Evolutionary conservation across 148 eudicot species (phyloP), one percentile per base, ranked within the genome.

Genomic region (Rhododendron williamsianum): DNA sequence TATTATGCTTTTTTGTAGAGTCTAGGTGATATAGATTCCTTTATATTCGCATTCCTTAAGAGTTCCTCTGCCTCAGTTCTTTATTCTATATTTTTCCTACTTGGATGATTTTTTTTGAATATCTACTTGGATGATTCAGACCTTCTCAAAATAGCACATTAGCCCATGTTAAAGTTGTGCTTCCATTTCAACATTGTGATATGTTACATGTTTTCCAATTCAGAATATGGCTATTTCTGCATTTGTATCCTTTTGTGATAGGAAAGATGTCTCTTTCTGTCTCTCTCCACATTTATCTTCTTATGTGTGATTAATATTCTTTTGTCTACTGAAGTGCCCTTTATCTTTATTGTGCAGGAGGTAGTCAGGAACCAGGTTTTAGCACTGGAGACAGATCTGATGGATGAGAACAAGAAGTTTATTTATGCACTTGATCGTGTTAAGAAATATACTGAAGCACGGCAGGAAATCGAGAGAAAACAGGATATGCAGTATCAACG

Each of bases 401-500:
- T 90, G 58, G 85, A 86, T 84, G 95, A 89, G 87, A 89, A 89
- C 67, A 96, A 93, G 90, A 95, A 91, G 85, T 90, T 87, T 85
- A 84, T 85, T n/a, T 84, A 91, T 85, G 92, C 88, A 46, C 89
- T 90, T 84, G 86, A 87, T 46, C 93, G 88, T 87, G 88, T 90
- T 71, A 90, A 93, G 85, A 95, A 89, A 88, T 46, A 67, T 48
- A 81, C 80, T 84, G 93, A 91, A 73, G 87, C 90, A 79, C 92
- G 92, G 63, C 88, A 89, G 46, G 97, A 93, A 81, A 91, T 89
- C 91, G 98, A 94, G 82, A 92, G 92, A 88, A 96, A 90, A 88
- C 86, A 91, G 74, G 99, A 96, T 81, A 84, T 92, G 93, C 95
- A 95, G 86, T 93, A 96, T 88, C 96, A 92, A 83, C 94, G 99